These are phyloP conservation scores for Nannochloris sp. DNA, from an alignment of 139 green algal species.

Conservation along the genomic window DNA sequence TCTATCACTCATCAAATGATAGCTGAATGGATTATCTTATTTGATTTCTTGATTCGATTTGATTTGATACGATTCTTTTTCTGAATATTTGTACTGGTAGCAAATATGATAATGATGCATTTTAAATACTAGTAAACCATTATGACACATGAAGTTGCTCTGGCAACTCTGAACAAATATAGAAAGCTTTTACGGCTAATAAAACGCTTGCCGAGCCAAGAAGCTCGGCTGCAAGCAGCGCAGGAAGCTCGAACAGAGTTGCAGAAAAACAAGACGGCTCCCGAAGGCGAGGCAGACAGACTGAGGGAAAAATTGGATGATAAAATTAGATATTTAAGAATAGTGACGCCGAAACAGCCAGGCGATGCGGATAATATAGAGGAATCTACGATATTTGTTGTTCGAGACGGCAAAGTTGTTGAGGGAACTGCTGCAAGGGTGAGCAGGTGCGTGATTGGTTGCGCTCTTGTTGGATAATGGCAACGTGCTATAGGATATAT, in stretches of 20 bases:
- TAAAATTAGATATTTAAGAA: slow-evolving; percentile 48
- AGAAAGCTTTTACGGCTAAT: slow-evolving; percentile 38
- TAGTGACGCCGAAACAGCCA: slow-evolving; percentile 28
- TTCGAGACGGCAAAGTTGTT: slow-evolving; percentile 48
- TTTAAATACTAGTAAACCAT: not conserved
- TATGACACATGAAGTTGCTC: not conserved
- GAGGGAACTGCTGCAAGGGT: slow-evolving; percentile 11
- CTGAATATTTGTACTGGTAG: not conserved
- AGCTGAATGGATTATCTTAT: no score
- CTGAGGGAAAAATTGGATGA: slow-evolving; percentile 34
- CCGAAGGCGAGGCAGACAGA: not conserved
- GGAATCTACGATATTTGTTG: slow-evolving; percentile 29
- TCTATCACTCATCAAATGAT: slow-evolving; percentile 19
- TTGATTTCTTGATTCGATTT: not conserved
- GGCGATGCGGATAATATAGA: slow-evolving; percentile 19
- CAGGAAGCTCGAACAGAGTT: not conserved
- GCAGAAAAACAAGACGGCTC: not conserved
- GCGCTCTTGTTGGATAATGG: no score
- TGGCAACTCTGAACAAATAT: slow-evolving; percentile 19
- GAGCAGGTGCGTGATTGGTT: no score
- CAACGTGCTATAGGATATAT: no score
- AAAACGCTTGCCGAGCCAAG: slow-evolving; percentile 21
- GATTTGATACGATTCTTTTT: slow-evolving; percentile 1
- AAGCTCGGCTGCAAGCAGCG: not conserved
- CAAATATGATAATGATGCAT: no score